These are phyloP conservation scores for Knoxia roxburghii DNA, from an alignment of 257 asterid species.

Conservation along the genomic window DNA sequence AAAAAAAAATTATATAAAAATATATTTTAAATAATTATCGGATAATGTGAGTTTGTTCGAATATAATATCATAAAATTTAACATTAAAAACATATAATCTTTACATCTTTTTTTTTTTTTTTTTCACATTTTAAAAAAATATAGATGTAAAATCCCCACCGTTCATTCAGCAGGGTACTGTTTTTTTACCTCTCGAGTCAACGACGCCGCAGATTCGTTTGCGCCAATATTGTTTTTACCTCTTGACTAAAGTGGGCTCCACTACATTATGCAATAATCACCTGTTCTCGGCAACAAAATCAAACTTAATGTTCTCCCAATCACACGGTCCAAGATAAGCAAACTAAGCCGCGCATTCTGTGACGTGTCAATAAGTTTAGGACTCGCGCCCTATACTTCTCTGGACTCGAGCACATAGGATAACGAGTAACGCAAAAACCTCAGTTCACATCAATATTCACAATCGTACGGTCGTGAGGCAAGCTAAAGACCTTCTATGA, in stretches of 20 bases:
- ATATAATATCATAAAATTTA: too few relatives aligned
- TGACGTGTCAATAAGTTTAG: slow-evolving; percentile 12
- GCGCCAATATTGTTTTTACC: slow-evolving; percentile 29
- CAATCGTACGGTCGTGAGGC: slow-evolving; percentile 29
- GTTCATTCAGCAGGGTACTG: not conserved
- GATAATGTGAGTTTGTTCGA: too few relatives aligned
- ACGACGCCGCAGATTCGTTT: slow-evolving; percentile 29
- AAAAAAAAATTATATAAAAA: too few relatives aligned
- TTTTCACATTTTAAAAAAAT: too few relatives aligned
- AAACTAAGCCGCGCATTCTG: not conserved
- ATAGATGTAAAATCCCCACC: slow-evolving; percentile 15
- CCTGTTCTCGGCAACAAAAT: too few relatives aligned
- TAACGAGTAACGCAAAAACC: not conserved
- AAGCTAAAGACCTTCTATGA: slow-evolving; percentile 36
- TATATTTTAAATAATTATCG: too few relatives aligned
- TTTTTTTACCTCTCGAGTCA: slow-evolving; percentile 26
- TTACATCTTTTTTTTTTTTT: too few relatives aligned
- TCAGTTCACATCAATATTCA: not conserved
- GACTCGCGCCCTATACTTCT: not conserved
- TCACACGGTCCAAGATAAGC: not conserved
- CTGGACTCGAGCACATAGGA: slow-evolving; percentile 20
- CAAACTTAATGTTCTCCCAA: not conserved
- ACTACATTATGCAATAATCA: not conserved
- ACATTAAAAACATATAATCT: too few relatives aligned
- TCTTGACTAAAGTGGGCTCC: slow-evolving; percentile 23